Percentiles rank a stretch among this genome's conserved stretches.
These are phyloP conservation scores for Ophiostoma angusticollis DNA, from an alignment of 2,329 filamentous ascomycete species.

Conservation along the genomic window DNA sequence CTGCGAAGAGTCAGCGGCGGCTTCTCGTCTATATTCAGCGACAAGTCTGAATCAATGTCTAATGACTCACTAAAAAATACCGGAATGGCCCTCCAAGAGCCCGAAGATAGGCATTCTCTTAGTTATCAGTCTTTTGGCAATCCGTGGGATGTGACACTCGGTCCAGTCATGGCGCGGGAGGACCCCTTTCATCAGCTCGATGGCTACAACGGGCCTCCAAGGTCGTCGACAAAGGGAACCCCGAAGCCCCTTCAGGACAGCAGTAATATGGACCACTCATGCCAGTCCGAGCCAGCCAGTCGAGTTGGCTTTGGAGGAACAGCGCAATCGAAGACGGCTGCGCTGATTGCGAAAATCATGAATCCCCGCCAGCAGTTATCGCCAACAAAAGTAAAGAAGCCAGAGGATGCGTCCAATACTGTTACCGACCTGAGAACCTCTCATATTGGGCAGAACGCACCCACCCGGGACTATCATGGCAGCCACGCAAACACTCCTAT, in stretches of 20 bases:
- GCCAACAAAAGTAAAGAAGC: neutral
- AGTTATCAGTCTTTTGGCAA: too few relatives aligned
- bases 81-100: too few relatives aligned
- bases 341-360: constrained; percentile 11
- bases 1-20: constrained; percentile 5
- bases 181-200: neutral
- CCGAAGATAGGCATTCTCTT: too few relatives aligned
- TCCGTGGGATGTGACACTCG: constrained; percentile 1
- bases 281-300: constrained; percentile 1
- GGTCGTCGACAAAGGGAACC: neutral
- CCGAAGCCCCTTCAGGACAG: neutral
- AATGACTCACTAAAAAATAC: constrained; percentile 3
- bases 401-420: too few relatives aligned
- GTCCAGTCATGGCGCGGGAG: neutral
- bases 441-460: too few relatives aligned
- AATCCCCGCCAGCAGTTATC: constrained; percentile 2
- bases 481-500: too few relatives aligned
- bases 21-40: constrained; percentile 8
- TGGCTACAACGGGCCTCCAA: neutral
- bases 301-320: constrained; percentile 1
- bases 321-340: constrained; percentile 11
- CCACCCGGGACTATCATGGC: too few relatives aligned
- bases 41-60: constrained; percentile 1
- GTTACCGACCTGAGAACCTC: too few relatives aligned
- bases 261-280: neutral